Conservation (phyloP, 257 asterid genomes). For the Nicotiana paniculata region DNA sequence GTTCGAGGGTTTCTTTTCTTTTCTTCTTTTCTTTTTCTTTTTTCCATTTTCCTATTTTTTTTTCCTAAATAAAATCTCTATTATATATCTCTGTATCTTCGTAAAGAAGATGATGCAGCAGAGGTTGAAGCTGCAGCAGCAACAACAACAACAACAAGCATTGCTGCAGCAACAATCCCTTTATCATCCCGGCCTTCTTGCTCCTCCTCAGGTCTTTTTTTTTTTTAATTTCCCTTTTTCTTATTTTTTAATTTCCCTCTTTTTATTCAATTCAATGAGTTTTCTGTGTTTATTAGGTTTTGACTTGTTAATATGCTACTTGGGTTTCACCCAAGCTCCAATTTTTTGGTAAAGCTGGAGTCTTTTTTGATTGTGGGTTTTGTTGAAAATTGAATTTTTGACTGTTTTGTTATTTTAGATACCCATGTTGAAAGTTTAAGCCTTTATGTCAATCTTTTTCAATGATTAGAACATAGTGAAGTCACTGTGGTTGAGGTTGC, state of each 20-base stretch:
- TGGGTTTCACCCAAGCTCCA: background rate
- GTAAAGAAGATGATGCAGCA: constrained; percentile 41
- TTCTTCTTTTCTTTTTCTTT: background rate
- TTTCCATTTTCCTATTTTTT: background rate
- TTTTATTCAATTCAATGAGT: background rate
- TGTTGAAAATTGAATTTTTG: background rate
- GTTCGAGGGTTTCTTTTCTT: constrained; percentile 39
- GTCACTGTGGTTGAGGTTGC: background rate
- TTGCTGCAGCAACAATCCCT: constrained; percentile 68
- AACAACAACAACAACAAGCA: constrained; percentile 68
- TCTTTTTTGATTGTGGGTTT: background rate
- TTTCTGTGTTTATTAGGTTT: background rate
- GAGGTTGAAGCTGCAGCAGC: constrained; percentile 49
- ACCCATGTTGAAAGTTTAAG: background rate
- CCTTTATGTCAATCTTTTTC: background rate
- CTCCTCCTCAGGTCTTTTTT: constrained; percentile 49
- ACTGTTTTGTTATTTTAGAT: background rate
- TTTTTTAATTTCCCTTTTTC: background rate
- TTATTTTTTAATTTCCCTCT: background rate
- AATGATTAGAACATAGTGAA: background rate
- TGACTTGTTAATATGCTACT: background rate
- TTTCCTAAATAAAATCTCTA: background rate
- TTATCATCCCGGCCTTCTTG: constrained; percentile 66
- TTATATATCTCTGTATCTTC: constrained; percentile 1
- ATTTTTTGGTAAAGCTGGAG: background rate